Evolutionary conservation across 805 yeast genomes (phyloP).

Genomic region (Limtongozyma cylindracea): DNA sequence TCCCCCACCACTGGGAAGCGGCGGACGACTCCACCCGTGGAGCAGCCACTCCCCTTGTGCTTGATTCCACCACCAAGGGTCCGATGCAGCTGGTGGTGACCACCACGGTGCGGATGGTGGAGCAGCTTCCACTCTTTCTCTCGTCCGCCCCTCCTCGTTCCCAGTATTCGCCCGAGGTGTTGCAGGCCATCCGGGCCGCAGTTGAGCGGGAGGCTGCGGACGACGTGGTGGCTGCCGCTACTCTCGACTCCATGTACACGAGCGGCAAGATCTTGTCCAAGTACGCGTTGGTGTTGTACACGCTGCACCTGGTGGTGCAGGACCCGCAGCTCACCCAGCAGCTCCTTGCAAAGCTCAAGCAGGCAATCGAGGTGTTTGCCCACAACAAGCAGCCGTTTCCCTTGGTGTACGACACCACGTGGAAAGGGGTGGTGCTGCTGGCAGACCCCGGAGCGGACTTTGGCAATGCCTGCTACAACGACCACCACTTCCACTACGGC

Average conservation of each 20-base stretch:
- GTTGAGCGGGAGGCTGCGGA: background rate
- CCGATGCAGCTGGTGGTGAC: background rate
- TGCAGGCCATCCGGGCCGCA: background rate
- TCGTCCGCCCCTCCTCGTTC: too few relatives aligned
- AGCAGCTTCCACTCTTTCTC: background rate
- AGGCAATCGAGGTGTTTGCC: background rate
- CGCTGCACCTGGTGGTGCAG: background rate
- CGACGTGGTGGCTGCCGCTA: background rate
- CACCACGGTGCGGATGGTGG: background rate
- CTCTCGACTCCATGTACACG: conserved; percentile 1
- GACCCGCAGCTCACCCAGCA: background rate
- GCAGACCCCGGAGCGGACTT: background rate
- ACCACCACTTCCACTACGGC: background rate
- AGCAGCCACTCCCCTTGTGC: background rate
- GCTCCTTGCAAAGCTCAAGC: background rate
- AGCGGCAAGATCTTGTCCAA: background rate
- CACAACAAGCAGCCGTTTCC: background rate
- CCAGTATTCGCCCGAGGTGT: background rate
- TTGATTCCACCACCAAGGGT: background rate
- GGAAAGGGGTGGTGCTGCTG: background rate
- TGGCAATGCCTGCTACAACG: background rate
- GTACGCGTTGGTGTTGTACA: background rate
- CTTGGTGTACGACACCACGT: background rate
- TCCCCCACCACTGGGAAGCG: background rate
- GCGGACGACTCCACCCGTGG: background rate